phyloP scores from a whole-genome alignment of 164 flowering plant species.

The Aristolochia contorta region DNA sequence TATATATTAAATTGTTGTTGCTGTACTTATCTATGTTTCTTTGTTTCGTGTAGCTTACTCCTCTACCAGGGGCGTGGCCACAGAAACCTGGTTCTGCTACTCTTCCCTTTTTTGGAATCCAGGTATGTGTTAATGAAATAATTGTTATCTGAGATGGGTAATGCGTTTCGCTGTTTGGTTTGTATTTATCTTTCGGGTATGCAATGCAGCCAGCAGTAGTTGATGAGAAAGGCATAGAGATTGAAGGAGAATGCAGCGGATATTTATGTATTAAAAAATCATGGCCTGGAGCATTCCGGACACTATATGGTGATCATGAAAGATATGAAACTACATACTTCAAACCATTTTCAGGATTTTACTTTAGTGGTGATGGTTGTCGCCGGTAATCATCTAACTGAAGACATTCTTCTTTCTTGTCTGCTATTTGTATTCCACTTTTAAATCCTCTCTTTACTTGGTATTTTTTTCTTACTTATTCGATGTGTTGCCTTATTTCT shows the following conservation, averaged over 20 bases:
- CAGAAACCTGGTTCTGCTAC: slow-evolving; percentile 99
- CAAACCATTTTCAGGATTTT: slow-evolving; percentile 80
- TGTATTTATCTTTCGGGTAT: not conserved
- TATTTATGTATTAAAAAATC: slow-evolving; percentile 80
- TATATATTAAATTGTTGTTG: not conserved
- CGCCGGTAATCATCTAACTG: slow-evolving; percentile 40
- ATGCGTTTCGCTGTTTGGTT: too few relatives aligned
- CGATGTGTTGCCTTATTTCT: not conserved
- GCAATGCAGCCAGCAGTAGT: slow-evolving; percentile 79
- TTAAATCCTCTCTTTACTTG: not conserved
- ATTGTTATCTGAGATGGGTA: too few relatives aligned
- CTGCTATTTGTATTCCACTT: too few relatives aligned
- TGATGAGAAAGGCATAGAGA: slow-evolving; percentile 90
- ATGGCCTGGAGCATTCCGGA: slow-evolving; percentile 98
- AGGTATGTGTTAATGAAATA: slow-evolving; percentile 21
- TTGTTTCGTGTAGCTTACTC: slow-evolving; percentile 67
- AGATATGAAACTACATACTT: slow-evolving; percentile 98
- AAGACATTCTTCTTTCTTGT: not conserved
- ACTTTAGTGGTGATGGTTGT: slow-evolving; percentile 98
- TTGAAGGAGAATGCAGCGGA: slow-evolving; percentile 96
- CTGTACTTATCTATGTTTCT: too few relatives aligned
- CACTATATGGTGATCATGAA: slow-evolving; percentile 95
- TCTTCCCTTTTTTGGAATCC: slow-evolving; percentile 93
- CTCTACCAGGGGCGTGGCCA: slow-evolving; percentile 97
- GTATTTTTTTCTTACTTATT: not conserved